These are phyloP conservation scores for Rhizophora mangle DNA, from an alignment of 345 rosid genomes.

Conservation along the genomic window DNA sequence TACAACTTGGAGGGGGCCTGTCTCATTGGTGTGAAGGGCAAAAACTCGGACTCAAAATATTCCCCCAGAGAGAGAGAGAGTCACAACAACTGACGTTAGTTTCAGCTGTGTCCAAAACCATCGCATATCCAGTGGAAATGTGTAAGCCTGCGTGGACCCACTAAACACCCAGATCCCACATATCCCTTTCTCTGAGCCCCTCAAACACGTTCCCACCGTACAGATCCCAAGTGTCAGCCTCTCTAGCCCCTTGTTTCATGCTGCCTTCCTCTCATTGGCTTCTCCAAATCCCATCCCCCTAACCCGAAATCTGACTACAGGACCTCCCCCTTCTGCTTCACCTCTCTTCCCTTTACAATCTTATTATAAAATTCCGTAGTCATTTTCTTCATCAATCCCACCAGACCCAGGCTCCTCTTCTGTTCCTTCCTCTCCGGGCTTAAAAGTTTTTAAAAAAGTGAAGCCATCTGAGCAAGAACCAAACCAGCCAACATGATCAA, in stretches of 20 bases:
- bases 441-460: not conserved
- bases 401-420: not conserved
- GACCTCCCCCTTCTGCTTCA: not conserved
- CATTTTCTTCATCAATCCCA: not conserved
- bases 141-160: slow-evolving; percentile 53
- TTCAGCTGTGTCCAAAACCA: slow-evolving; percentile 3
- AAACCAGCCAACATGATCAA: slow-evolving; percentile 49
- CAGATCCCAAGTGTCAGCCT: slow-evolving; percentile 48
- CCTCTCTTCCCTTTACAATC: not conserved
- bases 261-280: slow-evolving; percentile 51
- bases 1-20: slow-evolving; percentile 12
- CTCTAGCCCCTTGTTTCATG: slow-evolving; percentile 37
- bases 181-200: slow-evolving; percentile 41
- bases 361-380: not conserved
- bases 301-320: not conserved
- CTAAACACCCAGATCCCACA: slow-evolving; percentile 41
- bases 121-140: slow-evolving; percentile 19
- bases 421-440: not conserved
- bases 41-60: not conserved
- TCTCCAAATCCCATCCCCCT: slow-evolving; percentile 13
- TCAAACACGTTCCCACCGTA: slow-evolving; percentile 74
- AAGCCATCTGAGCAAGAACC: not conserved
- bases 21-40: slow-evolving; percentile 36
- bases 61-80: not conserved
- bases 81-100: too few relatives aligned